These are phyloP conservation scores for Quercus engelmannii DNA, from an alignment of 306 rosid genomes.

Conservation along the genomic window DNA sequence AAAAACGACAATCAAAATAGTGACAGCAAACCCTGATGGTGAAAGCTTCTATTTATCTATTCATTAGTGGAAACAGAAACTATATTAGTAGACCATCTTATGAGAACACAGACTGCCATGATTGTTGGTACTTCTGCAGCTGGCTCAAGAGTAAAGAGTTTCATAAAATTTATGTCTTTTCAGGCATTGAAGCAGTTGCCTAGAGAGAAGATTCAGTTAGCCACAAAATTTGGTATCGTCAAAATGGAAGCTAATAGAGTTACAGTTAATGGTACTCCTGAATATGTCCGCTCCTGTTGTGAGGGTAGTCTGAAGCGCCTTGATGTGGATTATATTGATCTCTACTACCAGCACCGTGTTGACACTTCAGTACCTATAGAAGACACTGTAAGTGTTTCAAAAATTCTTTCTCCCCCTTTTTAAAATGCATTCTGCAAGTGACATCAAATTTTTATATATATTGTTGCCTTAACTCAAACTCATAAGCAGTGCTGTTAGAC, in stretches of 20 bases:
- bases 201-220: conserved; percentile 66
- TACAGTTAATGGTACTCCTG: conserved; percentile 67
- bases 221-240: conserved; percentile 78
- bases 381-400: conserved; percentile 53
- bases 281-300: conserved; percentile 72
- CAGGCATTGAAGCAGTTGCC: conserved; percentile 72
- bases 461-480: background rate
- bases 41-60: background rate
- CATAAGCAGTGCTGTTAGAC: conserved; percentile 1
- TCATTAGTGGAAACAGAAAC: background rate
- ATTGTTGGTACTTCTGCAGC: background rate
- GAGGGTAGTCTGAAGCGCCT: conserved; percentile 79
- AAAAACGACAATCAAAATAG: background rate
- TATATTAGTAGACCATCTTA: background rate
- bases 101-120: no score
- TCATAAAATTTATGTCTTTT: background rate
- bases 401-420: background rate
- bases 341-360: conserved; percentile 75
- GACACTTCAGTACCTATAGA: conserved; percentile 79
- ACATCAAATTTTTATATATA: background rate
- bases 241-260: conserved; percentile 14
- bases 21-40: background rate
- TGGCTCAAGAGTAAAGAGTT: background rate
- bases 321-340: conserved; percentile 70
- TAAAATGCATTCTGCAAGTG: background rate